Evolutionary conservation across 768 basidiomycete genomes (phyloP).

Genomic region (Lactarius tabidus): DNA sequence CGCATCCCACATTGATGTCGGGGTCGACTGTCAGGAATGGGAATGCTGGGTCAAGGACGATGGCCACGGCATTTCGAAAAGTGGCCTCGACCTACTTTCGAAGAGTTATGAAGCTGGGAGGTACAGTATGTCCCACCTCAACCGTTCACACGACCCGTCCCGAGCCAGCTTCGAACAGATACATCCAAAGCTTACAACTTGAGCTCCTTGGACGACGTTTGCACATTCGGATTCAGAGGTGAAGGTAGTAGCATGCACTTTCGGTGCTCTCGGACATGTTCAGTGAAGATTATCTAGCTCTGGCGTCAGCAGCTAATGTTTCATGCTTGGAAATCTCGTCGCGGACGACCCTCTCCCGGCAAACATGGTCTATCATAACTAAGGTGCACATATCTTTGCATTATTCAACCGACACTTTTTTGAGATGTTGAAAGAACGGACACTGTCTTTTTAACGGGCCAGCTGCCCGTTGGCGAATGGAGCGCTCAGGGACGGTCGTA

Average conservation of each 20-base stretch:
- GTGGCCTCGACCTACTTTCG: slow-evolving; percentile 53
- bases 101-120: slow-evolving; percentile 49
- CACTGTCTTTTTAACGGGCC: slow-evolving; percentile 65
- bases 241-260: slow-evolving; percentile 66
- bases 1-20: slow-evolving; percentile 63
- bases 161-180: slow-evolving; percentile 38
- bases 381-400: slow-evolving; percentile 48
- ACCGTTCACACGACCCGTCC: neutral
- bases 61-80: slow-evolving; percentile 68
- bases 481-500: slow-evolving; percentile 74
- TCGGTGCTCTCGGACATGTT: slow-evolving; percentile 2
- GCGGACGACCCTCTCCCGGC: slow-evolving; percentile 54
- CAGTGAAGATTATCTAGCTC: slow-evolving; percentile 43
- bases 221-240: slow-evolving; percentile 87
- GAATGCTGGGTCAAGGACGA: slow-evolving; percentile 83
- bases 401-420: neutral
- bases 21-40: slow-evolving; percentile 75
- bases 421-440: slow-evolving; percentile 47
- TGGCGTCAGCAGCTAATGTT: slow-evolving; percentile 79
- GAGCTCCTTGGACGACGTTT: slow-evolving; percentile 45
- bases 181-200: slow-evolving; percentile 67
- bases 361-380: slow-evolving; percentile 72
- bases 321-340: slow-evolving; percentile 80
- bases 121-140: slow-evolving; percentile 52
- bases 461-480: slow-evolving; percentile 70